phyloP scores from a whole-genome alignment of 2,329 filamentous ascomycete species.

The Raffaelea albimanens region DNA sequence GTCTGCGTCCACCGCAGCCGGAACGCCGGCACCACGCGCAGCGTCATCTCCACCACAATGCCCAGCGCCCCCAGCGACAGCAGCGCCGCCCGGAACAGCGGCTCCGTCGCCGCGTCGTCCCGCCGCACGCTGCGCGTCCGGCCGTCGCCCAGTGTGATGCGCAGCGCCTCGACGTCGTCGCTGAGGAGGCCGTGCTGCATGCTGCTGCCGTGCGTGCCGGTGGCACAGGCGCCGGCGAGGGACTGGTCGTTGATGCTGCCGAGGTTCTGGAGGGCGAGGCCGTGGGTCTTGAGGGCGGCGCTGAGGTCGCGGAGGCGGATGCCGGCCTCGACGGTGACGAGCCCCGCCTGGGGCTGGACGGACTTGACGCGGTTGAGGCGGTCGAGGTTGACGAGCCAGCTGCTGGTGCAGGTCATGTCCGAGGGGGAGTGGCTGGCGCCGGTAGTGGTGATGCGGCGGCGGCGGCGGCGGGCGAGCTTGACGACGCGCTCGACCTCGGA shows the following conservation, averaged over 20 bases:
- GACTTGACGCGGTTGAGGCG: constrained; percentile 64
- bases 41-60: constrained; percentile 82
- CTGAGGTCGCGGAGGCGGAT: constrained; percentile 73
- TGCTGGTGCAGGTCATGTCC: constrained; percentile 83
- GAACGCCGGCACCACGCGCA: constrained; percentile 70
- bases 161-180: constrained; percentile 63
- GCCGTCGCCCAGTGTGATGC: constrained; percentile 75
- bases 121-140: constrained; percentile 59
- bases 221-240: constrained; percentile 84
- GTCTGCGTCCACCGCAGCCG: constrained; percentile 82
- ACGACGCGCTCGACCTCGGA: constrained; percentile 77
- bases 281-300: constrained; percentile 60
- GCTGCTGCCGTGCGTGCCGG: constrained; percentile 87
- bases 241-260: constrained; percentile 95
- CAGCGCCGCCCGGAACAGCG: constrained; percentile 76
- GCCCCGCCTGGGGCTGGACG: constrained; percentile 34
- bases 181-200: constrained; percentile 76
- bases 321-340: constrained; percentile 72
- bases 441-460: constrained; percentile 74
- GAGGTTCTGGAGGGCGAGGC: constrained; percentile 80
- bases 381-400: constrained; percentile 93
- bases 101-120: constrained; percentile 44
- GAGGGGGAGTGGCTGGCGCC: constrained; percentile 89
- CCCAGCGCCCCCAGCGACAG: constrained; percentile 84
- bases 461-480: constrained; percentile 68